Evolutionary conservation across 371 early-diverging fungal genomes (phyloP), one percentile per base, ranked within the genome.

Genomic region (Zychaea mexicana): DNA sequence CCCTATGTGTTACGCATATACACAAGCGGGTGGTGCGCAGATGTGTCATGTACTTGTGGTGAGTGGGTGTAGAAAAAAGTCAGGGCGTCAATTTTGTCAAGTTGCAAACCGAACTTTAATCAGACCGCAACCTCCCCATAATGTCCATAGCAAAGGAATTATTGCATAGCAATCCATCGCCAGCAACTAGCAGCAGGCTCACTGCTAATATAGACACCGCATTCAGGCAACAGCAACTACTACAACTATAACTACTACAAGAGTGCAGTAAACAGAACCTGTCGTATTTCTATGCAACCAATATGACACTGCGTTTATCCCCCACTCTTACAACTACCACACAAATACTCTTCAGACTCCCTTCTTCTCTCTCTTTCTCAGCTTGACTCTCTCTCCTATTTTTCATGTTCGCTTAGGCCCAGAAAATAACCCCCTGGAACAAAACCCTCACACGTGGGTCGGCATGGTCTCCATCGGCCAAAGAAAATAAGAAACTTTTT

Each of bases 41-140:
- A 42, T 7, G n/a, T 42, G 15, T 15, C n/a, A 42, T 7, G 15
- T 42, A 42, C n/a, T 4, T 42, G n/a, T 42, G 15, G n/a, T 17
- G n/a, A 12, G 42, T 42, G n/a, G 13, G 42, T 42, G 42, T 15
- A 42, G 22, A 19, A 32, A 38, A 45, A 24, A 49, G n/a, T 45
- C 45, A 49, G 49, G 49, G 49, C 49, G 61, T 61, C 53, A 56
- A 47, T 46, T 56, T 56, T 65, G 65, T 65, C 65, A 65, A 59
- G 65, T 65, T 58, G 65, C 52, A 65, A 65, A 65, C 65, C 65
- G 65, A 65, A 65, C 63, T 42, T 63, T 56, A 47, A 26, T 42
- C 19, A 56, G 26, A 52, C 28, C 21, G n/a, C 21, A 28, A 61
- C 62, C 55, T 33, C 38, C 55, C 47, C n/a, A 49, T 31, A 26